These are phyloP conservation scores for Mycena vitilis DNA, from an alignment of 768 basidiomycete genomes.

Conservation along the genomic window DNA sequence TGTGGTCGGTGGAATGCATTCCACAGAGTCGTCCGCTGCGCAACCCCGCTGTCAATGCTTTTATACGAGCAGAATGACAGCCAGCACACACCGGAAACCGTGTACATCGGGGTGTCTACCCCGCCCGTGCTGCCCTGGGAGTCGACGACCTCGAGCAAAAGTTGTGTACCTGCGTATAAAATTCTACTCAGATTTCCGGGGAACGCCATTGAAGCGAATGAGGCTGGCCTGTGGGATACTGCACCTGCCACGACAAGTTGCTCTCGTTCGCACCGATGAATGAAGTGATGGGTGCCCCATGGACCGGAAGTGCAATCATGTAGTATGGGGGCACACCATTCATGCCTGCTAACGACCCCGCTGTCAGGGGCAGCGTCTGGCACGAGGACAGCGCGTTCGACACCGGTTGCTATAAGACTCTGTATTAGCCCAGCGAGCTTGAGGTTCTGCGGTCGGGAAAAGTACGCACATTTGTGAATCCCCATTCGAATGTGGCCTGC, in stretches of 20 bases:
- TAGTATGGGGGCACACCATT: slow-evolving; percentile 52
- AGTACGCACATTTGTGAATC: not conserved
- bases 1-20: slow-evolving; percentile 42
- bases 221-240: slow-evolving; percentile 53
- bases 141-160: slow-evolving; percentile 59
- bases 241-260: slow-evolving; percentile 55
- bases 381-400: slow-evolving; percentile 10
- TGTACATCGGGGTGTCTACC: slow-evolving; percentile 42
- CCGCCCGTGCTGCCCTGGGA: slow-evolving; percentile 53
- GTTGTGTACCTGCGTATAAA: slow-evolving; percentile 51
- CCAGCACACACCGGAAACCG: slow-evolving; percentile 47
- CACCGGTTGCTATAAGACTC: not conserved
- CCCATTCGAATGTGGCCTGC: slow-evolving; percentile 17
- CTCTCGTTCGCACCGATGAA: slow-evolving; percentile 49
- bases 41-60: not conserved
- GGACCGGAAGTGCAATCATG: slow-evolving; percentile 55
- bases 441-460: not conserved
- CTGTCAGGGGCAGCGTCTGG: not conserved
- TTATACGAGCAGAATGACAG: not conserved
- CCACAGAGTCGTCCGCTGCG: slow-evolving; percentile 46
- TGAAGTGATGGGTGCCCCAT: slow-evolving; percentile 48
- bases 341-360: not conserved
- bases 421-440: no score
- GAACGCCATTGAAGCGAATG: not conserved
- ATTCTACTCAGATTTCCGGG: no score